phyloP scores from a whole-genome alignment of 2,329 filamentous ascomycete genomes.

The Trichoderma guizhouense region DNA sequence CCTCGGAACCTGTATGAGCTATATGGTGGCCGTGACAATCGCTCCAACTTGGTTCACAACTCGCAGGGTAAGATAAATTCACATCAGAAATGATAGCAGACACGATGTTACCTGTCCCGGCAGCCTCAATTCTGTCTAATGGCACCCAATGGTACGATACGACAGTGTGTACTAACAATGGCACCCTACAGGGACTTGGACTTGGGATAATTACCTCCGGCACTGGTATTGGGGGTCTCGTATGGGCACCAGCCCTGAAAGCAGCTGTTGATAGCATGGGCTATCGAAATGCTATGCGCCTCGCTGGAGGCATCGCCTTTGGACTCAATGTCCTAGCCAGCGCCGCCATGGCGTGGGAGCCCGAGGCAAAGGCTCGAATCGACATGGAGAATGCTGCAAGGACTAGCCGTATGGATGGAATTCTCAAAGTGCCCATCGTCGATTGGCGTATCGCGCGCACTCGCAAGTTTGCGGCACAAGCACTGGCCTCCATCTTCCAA shows the following conservation, averaged over 20 bases:
- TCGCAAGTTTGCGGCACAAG: conserved; percentile 4
- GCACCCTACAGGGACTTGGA: too few species aligned
- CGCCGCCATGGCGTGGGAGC: not conserved
- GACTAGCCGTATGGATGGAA: not conserved
- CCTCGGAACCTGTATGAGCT: not conserved
- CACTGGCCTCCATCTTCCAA: not conserved
- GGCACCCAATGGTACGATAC: too few species aligned
- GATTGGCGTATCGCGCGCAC: conserved; percentile 3
- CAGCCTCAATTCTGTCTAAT: too few species aligned
- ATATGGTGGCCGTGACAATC: conserved; percentile 7
- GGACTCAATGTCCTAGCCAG: not conserved
- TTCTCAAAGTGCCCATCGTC: not conserved
- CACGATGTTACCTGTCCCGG: too few species aligned
- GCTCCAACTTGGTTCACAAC: not conserved
- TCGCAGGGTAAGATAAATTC: too few species aligned
- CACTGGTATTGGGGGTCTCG: not conserved
- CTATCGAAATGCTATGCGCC: not conserved
- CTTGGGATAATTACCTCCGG: conserved; percentile 8
- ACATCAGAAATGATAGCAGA: too few species aligned
- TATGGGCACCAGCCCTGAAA: conserved; percentile 8
- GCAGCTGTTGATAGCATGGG: not conserved
- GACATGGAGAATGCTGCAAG: not conserved
- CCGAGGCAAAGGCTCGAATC: not conserved
- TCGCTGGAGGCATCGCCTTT: conserved; percentile 4
- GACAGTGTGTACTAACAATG: too few species aligned